Evolutionary conservation across 495 filamentous ascomycete species (phyloP), one percentile per base, ranked within the genome.

Genomic region (Ramalina intermedia): DNA sequence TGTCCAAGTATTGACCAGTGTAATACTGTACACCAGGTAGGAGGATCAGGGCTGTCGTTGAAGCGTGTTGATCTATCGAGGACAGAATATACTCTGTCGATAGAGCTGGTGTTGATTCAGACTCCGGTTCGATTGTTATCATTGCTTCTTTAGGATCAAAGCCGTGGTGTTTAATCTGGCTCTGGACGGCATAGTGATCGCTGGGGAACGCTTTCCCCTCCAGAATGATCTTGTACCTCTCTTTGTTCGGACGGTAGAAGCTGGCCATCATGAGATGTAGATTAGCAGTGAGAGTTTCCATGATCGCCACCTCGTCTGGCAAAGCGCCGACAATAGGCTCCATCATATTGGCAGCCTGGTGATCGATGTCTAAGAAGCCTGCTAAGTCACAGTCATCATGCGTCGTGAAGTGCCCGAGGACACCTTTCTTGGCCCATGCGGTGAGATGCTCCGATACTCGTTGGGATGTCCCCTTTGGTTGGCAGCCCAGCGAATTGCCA

Each of bases 11-110:
- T 58, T 96, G 89, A 49, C 91, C 91, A 0, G 86, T 93, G 63
- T 95, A 96, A 69, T 84, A 98, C 60, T 98, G 91, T 50, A 98
- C 79, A 2, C 85, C 93, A 0, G 90, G 86, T 16, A 98, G 77
- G 36, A 96, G 74, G 35, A 96, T 64, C 24, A 98, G 61, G 13
- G 89, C 84, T 13, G 90, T 86, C 26, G 70, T 73, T 17, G 74
- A 66, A 20, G 85, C 86, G 61, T 98, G 82, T 13, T 78, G 66
- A 48, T 81, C 78, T 55, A 98, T 94, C 17, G 78, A 67, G 37
- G 75, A 73, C 39, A 88, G 69, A 43, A 98, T 85, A 20, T 89
- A 73, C 46, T 79, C 64, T 6, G 85, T 91, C 37, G 70, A 74
- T 40, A 94, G 61, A 33, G 78, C 66, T 24, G 76, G 70, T 7